phyloP scores from a whole-genome alignment of 495 filamentous ascomycete species.

The Podospora tetraspora region DNA sequence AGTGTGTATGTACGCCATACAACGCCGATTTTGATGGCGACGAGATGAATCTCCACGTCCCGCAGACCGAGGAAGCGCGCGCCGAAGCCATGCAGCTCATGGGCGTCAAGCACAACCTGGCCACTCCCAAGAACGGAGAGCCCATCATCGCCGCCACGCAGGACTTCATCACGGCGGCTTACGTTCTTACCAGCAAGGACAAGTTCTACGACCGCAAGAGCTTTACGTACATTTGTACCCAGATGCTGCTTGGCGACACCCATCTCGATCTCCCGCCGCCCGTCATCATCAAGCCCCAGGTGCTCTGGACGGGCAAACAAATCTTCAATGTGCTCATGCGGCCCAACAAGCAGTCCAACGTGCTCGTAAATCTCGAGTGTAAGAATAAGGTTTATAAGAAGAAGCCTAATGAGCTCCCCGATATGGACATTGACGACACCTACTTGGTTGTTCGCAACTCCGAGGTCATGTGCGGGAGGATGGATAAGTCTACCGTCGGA shows the following conservation, averaged over 20 bases:
- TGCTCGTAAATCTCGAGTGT: slow-evolving; percentile 88
- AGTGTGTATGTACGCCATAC: slow-evolving; percentile 97
- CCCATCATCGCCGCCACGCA: slow-evolving; percentile 98
- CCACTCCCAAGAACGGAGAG: slow-evolving; percentile 94
- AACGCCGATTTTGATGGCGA: slow-evolving; percentile 99
- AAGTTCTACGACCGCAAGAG: slow-evolving; percentile 80
- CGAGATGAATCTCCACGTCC: slow-evolving; percentile 99
- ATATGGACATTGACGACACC: slow-evolving; percentile 77
- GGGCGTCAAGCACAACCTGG: slow-evolving; percentile 95
- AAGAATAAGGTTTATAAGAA: slow-evolving; percentile 75
- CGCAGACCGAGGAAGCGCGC: slow-evolving; percentile 90
- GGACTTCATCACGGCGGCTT: slow-evolving; percentile 96
- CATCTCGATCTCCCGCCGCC: slow-evolving; percentile 83
- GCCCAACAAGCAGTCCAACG: slow-evolving; percentile 72
- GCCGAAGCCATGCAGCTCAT: slow-evolving; percentile 95
- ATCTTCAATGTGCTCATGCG: slow-evolving; percentile 94
- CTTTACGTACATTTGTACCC: slow-evolving; percentile 84
- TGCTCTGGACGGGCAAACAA: slow-evolving; percentile 96
- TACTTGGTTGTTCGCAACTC: slow-evolving; percentile 93
- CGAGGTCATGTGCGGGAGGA: slow-evolving; percentile 95
- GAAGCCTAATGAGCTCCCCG: slow-evolving; percentile 49
- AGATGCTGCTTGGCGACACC: slow-evolving; percentile 81
- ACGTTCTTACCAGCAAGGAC: slow-evolving; percentile 86
- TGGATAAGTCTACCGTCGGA: slow-evolving; percentile 95
- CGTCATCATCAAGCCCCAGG: slow-evolving; percentile 74